Base-by-base conservation (phyloP, 2,329 filamentous ascomycete genomes). In the Ophiostoma tasmaniense region DNA sequence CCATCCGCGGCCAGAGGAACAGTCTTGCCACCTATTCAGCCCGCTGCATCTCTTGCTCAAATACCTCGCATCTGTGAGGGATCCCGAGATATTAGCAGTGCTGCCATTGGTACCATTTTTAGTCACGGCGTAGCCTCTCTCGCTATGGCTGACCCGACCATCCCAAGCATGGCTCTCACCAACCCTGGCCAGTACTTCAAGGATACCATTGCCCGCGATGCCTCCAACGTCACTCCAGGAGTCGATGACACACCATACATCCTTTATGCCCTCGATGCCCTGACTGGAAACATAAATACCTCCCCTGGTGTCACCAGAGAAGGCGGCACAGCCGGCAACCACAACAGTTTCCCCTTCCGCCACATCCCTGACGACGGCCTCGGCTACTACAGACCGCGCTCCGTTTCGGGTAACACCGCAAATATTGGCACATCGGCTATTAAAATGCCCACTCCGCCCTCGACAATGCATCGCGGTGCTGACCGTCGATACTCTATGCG, bases 191-290 rank as follows among this genome's bases (percentile, higher is more conserved):
- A 70, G 64, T 72, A 79, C 67, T 82, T 85, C 75, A 84, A 84
- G 67, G 84, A 87, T 68, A 81, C 84, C 61, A 75, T 86, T 45
- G 79, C 82, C 66, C 78, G 83, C 67, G 80, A 82, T 22, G 83
- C 77, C 64, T 80, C 82, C 70, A 81, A 81, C 55, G 82, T 87
- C 68, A 94, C 91, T 0, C 93, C 93, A 0, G 91, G 89, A 11
- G 82, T 92, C 52, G 93, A 97, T 75, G 90, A 96, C 75, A 90
- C 88, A 10, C 93, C 92, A 0, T 96, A 93, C 77, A 91, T 97
- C 72, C 90, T 90, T 72, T 96, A 95, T 77, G 93, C 94, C 55
- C 87, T 98, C 72, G 91, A 96, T 72, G 92, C 94, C 72, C 81
- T 98, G 73, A 96, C 92, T 6, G 84, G 90, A 65, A 87, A 90